These are phyloP conservation scores for Venturiaceae sp. DNA, from an alignment of 2,329 filamentous ascomycete species.

Conservation along the genomic window DNA sequence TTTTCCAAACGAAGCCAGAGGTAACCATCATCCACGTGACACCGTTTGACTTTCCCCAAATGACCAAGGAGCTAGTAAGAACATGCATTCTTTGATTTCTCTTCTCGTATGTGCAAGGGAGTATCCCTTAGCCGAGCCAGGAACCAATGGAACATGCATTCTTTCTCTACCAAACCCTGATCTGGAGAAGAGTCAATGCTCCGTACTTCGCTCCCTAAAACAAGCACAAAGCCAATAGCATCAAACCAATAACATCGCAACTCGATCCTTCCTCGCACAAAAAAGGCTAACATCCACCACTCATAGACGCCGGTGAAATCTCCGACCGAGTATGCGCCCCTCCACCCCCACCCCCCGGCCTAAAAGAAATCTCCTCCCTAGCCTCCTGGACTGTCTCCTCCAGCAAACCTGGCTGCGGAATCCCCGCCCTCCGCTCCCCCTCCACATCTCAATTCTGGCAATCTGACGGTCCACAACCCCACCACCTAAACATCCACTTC, in stretches of 20 bases:
- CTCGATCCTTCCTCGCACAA: neutral
- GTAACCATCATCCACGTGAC: neutral
- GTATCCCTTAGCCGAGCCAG: neutral
- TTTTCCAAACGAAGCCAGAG: neutral
- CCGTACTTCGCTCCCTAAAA: neutral
- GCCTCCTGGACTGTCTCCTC: conserved; percentile 76
- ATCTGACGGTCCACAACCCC: conserved; percentile 76
- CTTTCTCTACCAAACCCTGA: neutral
- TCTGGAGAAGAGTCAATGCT: neutral
- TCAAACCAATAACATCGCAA: neutral
- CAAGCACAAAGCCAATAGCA: neutral
- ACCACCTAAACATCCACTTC: conserved; percentile 76
- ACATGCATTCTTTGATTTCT: neutral
- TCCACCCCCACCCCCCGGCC: conserved; percentile 29
- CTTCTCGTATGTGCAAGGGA: neutral
- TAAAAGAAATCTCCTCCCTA: conserved; percentile 79
- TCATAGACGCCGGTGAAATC: neutral
- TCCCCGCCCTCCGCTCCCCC: conserved; percentile 65
- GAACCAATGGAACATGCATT: neutral
- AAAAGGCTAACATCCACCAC: neutral
- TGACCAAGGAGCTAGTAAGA: neutral
- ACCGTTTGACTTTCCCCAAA: neutral
- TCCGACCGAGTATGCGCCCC: conserved; percentile 10
- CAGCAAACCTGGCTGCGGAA: conserved; percentile 70
- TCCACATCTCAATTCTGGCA: conserved; percentile 72